Base-by-base conservation (phyloP, 2,329 filamentous ascomycete species). In the Elsinoe perseae region DNA sequence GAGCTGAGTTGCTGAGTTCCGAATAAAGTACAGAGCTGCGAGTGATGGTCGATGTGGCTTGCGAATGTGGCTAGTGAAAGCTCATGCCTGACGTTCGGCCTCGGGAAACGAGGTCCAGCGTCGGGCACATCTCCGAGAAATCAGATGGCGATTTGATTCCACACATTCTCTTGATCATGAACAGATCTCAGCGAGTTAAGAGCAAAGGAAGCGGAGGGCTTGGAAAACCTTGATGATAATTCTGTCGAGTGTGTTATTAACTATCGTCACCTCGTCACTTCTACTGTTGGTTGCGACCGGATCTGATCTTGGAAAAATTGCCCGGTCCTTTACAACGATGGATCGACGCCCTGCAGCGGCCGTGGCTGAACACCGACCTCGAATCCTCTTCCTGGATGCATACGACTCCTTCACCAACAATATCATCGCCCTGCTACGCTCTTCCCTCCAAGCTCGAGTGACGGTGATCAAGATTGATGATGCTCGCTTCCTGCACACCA, bases 391-490 rank as follows among this genome's bases (percentile, higher is more conserved):
- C 72, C 78, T 98, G 63, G 93, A 97, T 70, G 91, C 92, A 60
- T 95, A 95, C 72, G 93, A 98, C 74, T 96, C 91, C 40, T 98
- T 96, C 72, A 89, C 90, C 56, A 91, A 95, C 73, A 97, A 96
- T 73, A 93, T 97, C 65, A 83, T 95, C 54, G 84, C 87, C 4
- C 80, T 95, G 30, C 78, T 97, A 46, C 80, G 86, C 63, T 82
- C 85, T 3, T 77, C 82, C 2, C 77, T 95, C 7, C 73, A 78
- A 58, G 86, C 81, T 18, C 76, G 84, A 14, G 85, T 95, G 30
- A 80, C 80, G 44, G 64, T 68, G 23, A 76, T 95, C 58, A 82
- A 81, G 60, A 90, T 95, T 63, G 87, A 77, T 58, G 73, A 77
- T 57, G 55, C 64, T 14, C 63, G 65, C 57, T 72, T 71, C 60